These are phyloP conservation scores for Crithidia fasciculata DNA, from an alignment of 208 protist genomes.

Conservation along the genomic window DNA sequence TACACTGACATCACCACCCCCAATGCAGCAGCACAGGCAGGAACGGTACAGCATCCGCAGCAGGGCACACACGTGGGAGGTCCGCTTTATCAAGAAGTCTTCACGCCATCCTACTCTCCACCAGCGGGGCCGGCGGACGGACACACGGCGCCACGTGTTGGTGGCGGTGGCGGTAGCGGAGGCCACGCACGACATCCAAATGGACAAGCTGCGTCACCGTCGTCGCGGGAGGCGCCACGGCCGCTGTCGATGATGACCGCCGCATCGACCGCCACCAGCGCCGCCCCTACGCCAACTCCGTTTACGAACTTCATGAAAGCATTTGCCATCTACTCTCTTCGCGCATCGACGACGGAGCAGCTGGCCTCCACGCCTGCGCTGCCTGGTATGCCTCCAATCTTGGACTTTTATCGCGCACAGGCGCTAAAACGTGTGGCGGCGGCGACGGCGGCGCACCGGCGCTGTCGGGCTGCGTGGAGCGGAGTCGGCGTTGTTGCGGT, in stretches of 20 bases:
- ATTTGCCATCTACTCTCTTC: constrained; percentile 29
- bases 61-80: neutral
- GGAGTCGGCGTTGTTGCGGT: neutral
- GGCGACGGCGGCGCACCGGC: constrained; percentile 26
- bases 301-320: constrained; percentile 55
- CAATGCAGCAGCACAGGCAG: neutral
- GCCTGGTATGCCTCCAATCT: constrained; percentile 6
- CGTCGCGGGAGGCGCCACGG: neutral
- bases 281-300: constrained; percentile 12
- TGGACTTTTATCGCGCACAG: constrained; percentile 40
- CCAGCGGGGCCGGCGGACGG: constrained; percentile 12
- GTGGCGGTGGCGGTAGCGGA: neutral
- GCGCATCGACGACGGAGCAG: too few species aligned
- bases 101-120: constrained; percentile 18
- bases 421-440: constrained; percentile 29
- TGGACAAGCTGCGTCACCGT: too few species aligned
- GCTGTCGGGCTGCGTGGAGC: constrained; percentile 30
- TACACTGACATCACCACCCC: constrained; percentile 2
- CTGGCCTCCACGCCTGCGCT: neutral
- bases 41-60: neutral
- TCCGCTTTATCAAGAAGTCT: constrained; percentile 6
- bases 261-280: neutral
- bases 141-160: neutral
- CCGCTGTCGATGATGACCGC: constrained; percentile 11
- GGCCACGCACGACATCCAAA: too few species aligned